These are phyloP conservation scores for Sclerotinia sclerotiorum DNA, from an alignment of 2,329 filamentous ascomycete genomes.

Conservation along the genomic window DNA sequence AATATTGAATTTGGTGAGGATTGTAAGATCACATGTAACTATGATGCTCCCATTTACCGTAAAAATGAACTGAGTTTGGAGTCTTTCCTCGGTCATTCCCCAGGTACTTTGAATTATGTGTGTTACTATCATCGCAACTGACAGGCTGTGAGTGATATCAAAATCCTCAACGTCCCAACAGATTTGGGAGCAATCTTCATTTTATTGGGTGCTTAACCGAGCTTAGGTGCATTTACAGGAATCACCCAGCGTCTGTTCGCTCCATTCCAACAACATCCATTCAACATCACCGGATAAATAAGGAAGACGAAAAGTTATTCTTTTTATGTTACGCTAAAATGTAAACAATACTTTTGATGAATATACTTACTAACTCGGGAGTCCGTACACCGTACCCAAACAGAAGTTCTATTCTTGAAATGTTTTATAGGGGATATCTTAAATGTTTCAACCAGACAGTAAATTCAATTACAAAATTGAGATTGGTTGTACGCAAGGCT, in stretches of 20 bases:
- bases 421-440: background rate
- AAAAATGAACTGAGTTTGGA: background rate
- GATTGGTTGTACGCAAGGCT: background rate
- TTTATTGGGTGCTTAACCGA: background rate
- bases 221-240: background rate
- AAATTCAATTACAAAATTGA: background rate
- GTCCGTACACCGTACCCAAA: too few relatives aligned
- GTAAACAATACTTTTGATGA: background rate
- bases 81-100: background rate
- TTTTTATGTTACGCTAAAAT: background rate
- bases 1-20: background rate
- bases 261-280: background rate
- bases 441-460: background rate
- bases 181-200: background rate
- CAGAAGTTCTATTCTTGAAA: background rate
- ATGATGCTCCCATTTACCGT: background rate
- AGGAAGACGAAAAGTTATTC: background rate
- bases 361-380: too few relatives aligned
- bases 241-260: background rate
- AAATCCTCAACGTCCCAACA: slow-evolving; percentile 17
- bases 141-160: background rate
- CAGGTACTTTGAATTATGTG: background rate
- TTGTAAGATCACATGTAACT: background rate
- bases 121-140: background rate
- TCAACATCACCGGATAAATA: background rate